Base-by-base conservation (phyloP, 2,329 filamentous ascomycete species). In the Mariannaea elegans region DNA sequence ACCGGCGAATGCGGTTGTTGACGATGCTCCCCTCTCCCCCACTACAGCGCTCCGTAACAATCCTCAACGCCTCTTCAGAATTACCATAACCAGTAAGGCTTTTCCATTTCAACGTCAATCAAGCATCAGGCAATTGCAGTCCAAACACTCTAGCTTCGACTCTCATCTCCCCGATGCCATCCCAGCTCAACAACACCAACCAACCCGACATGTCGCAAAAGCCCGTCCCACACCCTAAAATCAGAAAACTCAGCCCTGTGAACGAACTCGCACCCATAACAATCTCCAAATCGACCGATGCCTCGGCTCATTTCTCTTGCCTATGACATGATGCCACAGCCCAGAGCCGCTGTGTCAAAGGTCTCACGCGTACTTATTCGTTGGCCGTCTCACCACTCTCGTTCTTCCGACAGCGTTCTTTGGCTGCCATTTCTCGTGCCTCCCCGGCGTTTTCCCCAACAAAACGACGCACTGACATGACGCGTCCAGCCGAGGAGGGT, bases 111-210 rank as follows among this genome's bases (percentile, higher is more conserved):
- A 27, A 44, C 19, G 21, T 24, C 41, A 44, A 44, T 24, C 21
- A 44, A 44, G 41, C 41, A 44, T 14, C 41, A 44, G 24, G 21
- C 21, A 24, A 44, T 44, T 24, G 7, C 38, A 24, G 12, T 24
- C 5, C 12, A 34, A 34, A 34, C 32, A 34, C 32, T 4, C 32
- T 27, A 23, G 39, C 39, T 42, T 42, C 39, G 18, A 18, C 39
- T 42, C 18, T 42, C 18, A 42, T 42, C 39, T 42, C 39, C 39
- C 39, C 18, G 18, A 42, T 21, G 39, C 39, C 21, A 42, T n/a
- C 41, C 19, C 13, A 74, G 90, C 91, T 71, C 90, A 87, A 63
- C 91, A 88, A 92, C 92, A 96, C 92, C 92, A 96, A 77, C 42
- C 52, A 55, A 55, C 31, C 52, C 52, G 24, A 42, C 21, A 14